Evolutionary conservation across 768 basidiomycete species (phyloP), one percentile per base, ranked within the genome.

Genomic region (Mycena chlorophos): DNA sequence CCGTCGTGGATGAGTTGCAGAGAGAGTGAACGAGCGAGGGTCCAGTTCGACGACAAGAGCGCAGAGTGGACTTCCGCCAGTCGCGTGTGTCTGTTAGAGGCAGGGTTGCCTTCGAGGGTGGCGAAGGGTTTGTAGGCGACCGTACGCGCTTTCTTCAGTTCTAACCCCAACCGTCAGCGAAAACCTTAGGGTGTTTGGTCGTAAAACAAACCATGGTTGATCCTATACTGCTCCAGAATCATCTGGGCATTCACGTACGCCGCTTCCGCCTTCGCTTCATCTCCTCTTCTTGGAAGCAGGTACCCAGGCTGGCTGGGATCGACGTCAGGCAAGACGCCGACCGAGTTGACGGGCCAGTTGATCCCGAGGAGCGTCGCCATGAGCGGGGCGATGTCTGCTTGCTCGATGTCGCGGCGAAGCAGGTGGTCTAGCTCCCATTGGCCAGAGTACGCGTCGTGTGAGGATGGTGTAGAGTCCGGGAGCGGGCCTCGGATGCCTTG

Each of bases 311-410:
- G 68, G 2, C 75, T 74, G 13, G 81, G 80, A 59, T 89, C 85
- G 2, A 85, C 81, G 65, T 92, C 90, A 4, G 91, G 89, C 14
- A 92, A 69, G 1, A 91, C 84, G 1, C 91, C 91, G 19, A 91
- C 90, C 0, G 87, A 88, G 65, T 94, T 94, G 2, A 83, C 87
- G 1, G 91, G 91, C 82, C 88, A 88, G 43, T 85, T 66, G 13
- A 83, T 76, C 19, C 91, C 91, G 17, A 91, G 63, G 6, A 94
- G 75, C 4, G 86, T 70, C 1, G 89, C 79, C 87, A 94, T 91
- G 45, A 94, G 74, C 3, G 87, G 77, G 6, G 92, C 79, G 16
- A 94, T 75, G 63, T 94, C 91, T 0, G 90, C 92, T 64, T 94
- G 92, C 54, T 89, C 89, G 3, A 94, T 78, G 59, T 94, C 92